phyloP scores from a whole-genome alignment of 1,139 yeast species.

The Kluyveromyces sp. region DNA sequence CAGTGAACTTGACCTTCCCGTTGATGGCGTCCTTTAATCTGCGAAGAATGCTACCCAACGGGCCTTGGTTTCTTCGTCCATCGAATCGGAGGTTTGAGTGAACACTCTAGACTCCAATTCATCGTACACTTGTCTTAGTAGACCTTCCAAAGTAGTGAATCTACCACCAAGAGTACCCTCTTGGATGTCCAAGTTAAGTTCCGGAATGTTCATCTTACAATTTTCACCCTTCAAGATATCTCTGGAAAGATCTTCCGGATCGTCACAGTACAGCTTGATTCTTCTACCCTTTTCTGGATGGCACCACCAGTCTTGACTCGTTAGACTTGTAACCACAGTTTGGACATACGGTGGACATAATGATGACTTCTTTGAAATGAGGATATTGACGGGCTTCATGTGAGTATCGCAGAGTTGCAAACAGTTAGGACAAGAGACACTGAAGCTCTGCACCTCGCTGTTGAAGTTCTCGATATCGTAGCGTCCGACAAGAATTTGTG shows the following conservation, averaged over 20 bases:
- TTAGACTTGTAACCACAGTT: conserved; percentile 93
- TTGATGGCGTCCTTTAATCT: conserved; percentile 72
- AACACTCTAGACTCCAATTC: conserved; percentile 83
- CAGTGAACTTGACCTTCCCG: conserved; percentile 78
- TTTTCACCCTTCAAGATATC: conserved; percentile 94
- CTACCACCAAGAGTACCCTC: conserved; percentile 98
- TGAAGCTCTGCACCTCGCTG: conserved; percentile 88
- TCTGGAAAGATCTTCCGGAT: conserved; percentile 88
- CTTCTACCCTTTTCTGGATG: conserved; percentile 73
- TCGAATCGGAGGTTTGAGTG: conserved; percentile 81
- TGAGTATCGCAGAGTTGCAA: conserved; percentile 70
- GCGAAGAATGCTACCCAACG: conserved; percentile 81
- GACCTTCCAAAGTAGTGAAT: conserved; percentile 94
- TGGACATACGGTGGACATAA: conserved; percentile 92
- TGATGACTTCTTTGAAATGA: conserved; percentile 92
- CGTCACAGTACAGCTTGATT: conserved; percentile 69
- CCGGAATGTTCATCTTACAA: conserved; percentile 80
- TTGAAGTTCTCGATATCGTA: conserved; percentile 74
- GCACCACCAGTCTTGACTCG: conserved; percentile 99
- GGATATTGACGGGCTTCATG: conserved; percentile 94
- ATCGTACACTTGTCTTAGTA: conserved; percentile 78
- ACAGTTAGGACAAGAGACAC: conserved; percentile 90
- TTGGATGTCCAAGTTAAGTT: conserved; percentile 79
- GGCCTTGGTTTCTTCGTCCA: conserved; percentile 66
- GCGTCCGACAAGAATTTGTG: conserved; percentile 54